Evolutionary conservation across 2,329 filamentous ascomycete species (phyloP).

Genomic region (Clarireedia hainanense): DNA sequence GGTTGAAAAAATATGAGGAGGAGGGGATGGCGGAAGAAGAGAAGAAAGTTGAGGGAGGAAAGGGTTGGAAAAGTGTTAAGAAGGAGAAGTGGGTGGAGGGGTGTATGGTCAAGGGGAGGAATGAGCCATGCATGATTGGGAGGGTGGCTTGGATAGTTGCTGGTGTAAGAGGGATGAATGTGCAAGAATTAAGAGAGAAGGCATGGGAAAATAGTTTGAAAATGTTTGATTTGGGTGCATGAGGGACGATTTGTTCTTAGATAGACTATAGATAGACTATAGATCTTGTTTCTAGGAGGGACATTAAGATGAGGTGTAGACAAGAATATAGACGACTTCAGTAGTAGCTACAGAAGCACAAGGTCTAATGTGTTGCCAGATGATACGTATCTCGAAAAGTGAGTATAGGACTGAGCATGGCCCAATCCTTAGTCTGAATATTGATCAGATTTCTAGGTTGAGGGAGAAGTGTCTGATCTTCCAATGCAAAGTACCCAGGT

Average conservation of each 20-base stretch:
- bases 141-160: slow-evolving; percentile 86
- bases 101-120: slow-evolving; percentile 86
- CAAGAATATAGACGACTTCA: too few relatives aligned
- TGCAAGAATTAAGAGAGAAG: slow-evolving; percentile 80
- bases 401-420: too few relatives aligned
- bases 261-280: neutral
- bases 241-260: neutral
- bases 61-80: slow-evolving; percentile 73
- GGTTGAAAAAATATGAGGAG: slow-evolving; percentile 24
- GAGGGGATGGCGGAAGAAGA: slow-evolving; percentile 15
- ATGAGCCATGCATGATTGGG: slow-evolving; percentile 83
- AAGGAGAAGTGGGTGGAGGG: slow-evolving; percentile 92
- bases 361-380: too few relatives aligned
- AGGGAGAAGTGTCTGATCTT: too few relatives aligned
- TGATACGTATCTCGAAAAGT: too few relatives aligned
- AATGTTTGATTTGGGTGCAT: slow-evolving; percentile 66
- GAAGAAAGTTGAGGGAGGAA: slow-evolving; percentile 20
- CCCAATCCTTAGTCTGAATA: too few relatives aligned
- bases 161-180: slow-evolving; percentile 67
- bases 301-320: too few relatives aligned
- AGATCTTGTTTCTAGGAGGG: too few relatives aligned
- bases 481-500: too few relatives aligned
- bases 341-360: too few relatives aligned
- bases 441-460: too few relatives aligned
- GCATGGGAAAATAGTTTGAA: slow-evolving; percentile 74